Evolutionary conservation across 2,329 filamentous ascomycete genomes (phyloP), one percentile per base, ranked within the genome.

Genomic region (Coniochaeta prunicola): DNA sequence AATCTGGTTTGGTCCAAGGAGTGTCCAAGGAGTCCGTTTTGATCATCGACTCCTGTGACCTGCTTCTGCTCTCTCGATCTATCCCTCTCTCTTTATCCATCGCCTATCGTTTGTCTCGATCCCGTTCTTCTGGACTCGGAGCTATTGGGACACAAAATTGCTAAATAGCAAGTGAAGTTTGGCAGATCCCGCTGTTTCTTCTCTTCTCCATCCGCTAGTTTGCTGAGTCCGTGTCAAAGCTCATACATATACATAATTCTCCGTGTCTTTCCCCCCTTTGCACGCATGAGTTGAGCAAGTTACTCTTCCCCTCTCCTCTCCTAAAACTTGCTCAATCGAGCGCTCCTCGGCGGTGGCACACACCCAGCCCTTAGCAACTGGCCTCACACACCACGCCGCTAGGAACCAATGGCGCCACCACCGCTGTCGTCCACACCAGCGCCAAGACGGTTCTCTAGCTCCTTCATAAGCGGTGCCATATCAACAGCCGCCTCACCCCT

Each of bases 401-500:
- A 17, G 21, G 40, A 13, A 21, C 4, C 28, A 13, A 65, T 64
- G 62, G 61, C 64, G 58, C 63, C 64, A 63, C 59, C 62, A 28
- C 59, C 64, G 53, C 61, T 65, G 24, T 61, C 61, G 30, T 59
- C 63, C 17, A 57, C 61, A 17, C 60, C 61, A 30, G 57, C 63
- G 17, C 57, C 59, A 21, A 61, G 57, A 31, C 59, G 61, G 28
- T 59, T 59, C 21, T 64, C 61, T 26, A 58, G 56, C 19, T 53
- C 26, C 30, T 58, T 64, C 21, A 56, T 67, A 60, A 60, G 66
- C 63, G 60, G 62, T 56, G 63, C 67, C 63, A 63, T 71, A 62
- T 62, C 69, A 58, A 63, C 65, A 15, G 64, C 68, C 19, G 62
- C 67, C 5, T 68, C 68, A 5, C 67, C 68, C 5, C 56, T 70